A percentile compares a stretch with the other conserved stretches of the same genome.
Conservation (phyloP, 371 early-diverging fungal genomes). For the Batkoa obscura region DNA sequence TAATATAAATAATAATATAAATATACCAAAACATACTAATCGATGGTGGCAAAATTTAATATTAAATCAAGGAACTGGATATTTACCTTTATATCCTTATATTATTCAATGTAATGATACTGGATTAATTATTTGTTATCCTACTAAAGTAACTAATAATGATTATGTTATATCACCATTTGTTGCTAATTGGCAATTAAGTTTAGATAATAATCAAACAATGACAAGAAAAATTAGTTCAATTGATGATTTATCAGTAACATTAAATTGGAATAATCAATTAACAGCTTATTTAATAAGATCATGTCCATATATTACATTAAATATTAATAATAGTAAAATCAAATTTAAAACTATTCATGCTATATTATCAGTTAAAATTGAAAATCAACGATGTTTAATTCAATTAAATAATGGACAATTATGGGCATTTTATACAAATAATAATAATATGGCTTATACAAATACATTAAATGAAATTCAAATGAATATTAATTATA, state of each 20-base stretch:
- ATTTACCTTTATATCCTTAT: slow-evolving; percentile 20
- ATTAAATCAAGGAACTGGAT: slow-evolving; percentile 11
- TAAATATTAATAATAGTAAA: slow-evolving; percentile 6
- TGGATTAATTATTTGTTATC: not conserved
- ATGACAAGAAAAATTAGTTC: not conserved
- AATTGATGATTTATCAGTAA: slow-evolving; percentile 8
- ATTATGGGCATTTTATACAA: not conserved
- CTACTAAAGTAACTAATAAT: slow-evolving; percentile 6
- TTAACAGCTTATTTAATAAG: slow-evolving; percentile 13
- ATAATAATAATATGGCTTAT: not conserved
- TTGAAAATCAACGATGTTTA: not conserved
- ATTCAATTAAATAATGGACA: not conserved
- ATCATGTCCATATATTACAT: slow-evolving; percentile 17
- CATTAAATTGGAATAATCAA: slow-evolving; percentile 2
- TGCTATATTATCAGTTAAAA: slow-evolving; percentile 11
- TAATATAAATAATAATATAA: not conserved
- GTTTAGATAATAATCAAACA: not conserved
- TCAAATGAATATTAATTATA: not conserved
- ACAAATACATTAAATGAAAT: not conserved
- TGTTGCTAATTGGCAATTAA: not conserved
- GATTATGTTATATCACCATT: slow-evolving; percentile 1
- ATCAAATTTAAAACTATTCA: slow-evolving; percentile 14
- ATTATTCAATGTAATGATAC: slow-evolving; percentile 6
- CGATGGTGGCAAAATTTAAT: slow-evolving; percentile 24
- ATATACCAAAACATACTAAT: slow-evolving; percentile 15